Conservation (phyloP, 331 rosid genomes). For the Arachis monticola region DNA sequence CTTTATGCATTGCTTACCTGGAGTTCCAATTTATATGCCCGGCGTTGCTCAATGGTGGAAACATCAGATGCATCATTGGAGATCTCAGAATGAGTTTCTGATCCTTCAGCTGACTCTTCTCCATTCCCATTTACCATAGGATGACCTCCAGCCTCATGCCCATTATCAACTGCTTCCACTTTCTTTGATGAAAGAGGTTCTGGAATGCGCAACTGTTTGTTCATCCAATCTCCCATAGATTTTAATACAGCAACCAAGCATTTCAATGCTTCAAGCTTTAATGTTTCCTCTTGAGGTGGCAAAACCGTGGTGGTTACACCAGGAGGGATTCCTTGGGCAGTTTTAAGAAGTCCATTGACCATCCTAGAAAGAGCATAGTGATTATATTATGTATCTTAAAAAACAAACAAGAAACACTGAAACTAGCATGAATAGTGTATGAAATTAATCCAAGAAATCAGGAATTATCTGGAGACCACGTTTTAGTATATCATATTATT, state of each 20-base stretch:
- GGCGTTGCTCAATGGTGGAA: conserved; percentile 82
- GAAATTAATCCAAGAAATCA: conserved; percentile 33
- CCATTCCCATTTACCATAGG: conserved; percentile 72
- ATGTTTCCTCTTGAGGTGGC: conserved; percentile 85
- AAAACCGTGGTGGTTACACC: conserved; percentile 76
- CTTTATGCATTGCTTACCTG: conserved; percentile 59
- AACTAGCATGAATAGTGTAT: conserved; percentile 14
- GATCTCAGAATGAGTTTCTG: conserved; percentile 79
- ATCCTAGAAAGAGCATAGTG: conserved; percentile 60
- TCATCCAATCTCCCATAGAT: conserved; percentile 95
- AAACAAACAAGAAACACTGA: conserved; percentile 32
- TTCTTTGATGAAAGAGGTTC: conserved; percentile 74
- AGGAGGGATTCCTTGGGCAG: conserved; percentile 94
- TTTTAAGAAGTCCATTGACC: conserved; percentile 97
- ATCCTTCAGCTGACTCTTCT: conserved; percentile 78
- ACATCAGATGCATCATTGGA: conserved; percentile 79
- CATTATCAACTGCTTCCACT: conserved; percentile 58
- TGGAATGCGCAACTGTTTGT: conserved; percentile 86
- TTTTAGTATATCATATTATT: conserved; percentile 5
- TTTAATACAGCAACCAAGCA: conserved; percentile 79
- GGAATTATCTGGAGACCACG: conserved; percentile 29
- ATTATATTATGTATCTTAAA: conserved; percentile 21
- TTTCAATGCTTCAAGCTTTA: conserved; percentile 93
- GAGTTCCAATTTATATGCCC: conserved; percentile 97
- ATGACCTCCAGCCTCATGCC: conserved; percentile 59